Conservation (phyloP, 2,329 filamentous ascomycete genomes). For the Setomelanomma holmii region DNA sequence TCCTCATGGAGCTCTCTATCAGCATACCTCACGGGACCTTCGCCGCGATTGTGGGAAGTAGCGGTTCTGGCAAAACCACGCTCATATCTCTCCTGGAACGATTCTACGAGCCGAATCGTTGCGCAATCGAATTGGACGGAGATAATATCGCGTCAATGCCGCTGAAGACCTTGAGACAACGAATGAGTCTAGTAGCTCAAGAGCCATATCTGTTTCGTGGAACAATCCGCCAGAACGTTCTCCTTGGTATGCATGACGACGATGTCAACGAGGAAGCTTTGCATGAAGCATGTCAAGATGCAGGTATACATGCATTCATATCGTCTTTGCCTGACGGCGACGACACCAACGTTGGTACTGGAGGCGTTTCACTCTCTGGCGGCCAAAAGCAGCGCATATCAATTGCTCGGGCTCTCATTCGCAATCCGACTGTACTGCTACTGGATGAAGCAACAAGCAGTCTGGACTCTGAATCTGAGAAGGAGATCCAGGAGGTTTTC, state of each 20-base stretch:
- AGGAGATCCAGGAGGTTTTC: constrained; percentile 72
- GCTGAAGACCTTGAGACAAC: constrained; percentile 56
- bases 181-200: constrained; percentile 73
- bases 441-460: constrained; percentile 67
- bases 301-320: constrained; percentile 42
- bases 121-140: constrained; percentile 71
- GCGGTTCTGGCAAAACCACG: constrained; percentile 91
- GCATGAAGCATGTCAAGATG: constrained; percentile 60
- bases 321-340: constrained; percentile 37
- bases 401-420: constrained; percentile 72
- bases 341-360: constrained; percentile 31
- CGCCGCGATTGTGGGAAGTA: constrained; percentile 62
- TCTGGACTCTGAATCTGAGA: constrained; percentile 71
- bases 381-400: constrained; percentile 81
- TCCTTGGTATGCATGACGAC: constrained; percentile 52
- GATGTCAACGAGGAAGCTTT: constrained; percentile 54
- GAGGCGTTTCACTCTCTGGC: constrained; percentile 70
- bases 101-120: constrained; percentile 84
- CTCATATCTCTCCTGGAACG: constrained; percentile 90
- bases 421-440: constrained; percentile 63
- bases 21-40: constrained; percentile 61
- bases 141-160: constrained; percentile 61
- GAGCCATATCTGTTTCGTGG: constrained; percentile 56
- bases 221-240: constrained; percentile 57
- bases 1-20: constrained; percentile 66